These are phyloP conservation scores for Typha latifolia DNA, from an alignment of 176 grass and related monocot species.

Conservation along the genomic window DNA sequence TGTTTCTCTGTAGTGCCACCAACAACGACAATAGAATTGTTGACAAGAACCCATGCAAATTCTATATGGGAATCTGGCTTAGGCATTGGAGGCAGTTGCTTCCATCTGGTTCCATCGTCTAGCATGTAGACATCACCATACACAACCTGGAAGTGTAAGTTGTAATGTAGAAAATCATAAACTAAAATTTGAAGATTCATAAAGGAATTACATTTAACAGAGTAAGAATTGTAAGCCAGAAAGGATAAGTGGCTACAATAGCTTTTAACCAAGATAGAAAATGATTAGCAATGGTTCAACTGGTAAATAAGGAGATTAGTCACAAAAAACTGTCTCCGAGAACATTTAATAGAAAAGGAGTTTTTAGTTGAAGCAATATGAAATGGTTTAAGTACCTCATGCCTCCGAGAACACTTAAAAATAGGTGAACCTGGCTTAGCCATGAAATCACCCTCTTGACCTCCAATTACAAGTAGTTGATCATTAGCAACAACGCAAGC, in stretches of 20 bases:
- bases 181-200: conserved; percentile 3
- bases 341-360: background rate
- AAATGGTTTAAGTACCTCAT: conserved; percentile 41
- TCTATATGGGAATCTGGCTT: conserved; percentile 86
- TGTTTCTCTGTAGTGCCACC: conserved; percentile 83
- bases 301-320: background rate
- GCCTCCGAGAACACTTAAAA: conserved; percentile 71
- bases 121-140: conserved; percentile 80
- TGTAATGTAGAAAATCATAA: background rate
- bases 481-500: conserved; percentile 71
- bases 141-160: conserved; percentile 36
- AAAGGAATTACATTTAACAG: too few relatives aligned
- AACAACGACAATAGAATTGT: conserved; percentile 67
- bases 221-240: too few relatives aligned
- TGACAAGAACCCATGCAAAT: conserved; percentile 66
- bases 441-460: conserved; percentile 96
- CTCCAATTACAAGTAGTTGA: conserved; percentile 75
- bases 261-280: background rate
- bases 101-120: conserved; percentile 47
- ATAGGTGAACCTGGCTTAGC: conserved; percentile 80
- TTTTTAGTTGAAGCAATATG: background rate
- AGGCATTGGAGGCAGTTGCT: conserved; percentile 58
- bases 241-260: too few relatives aligned
- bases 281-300: background rate
- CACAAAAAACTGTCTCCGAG: background rate